Conservation (phyloP, 306 rosid genomes). For the Urtica urens region DNA sequence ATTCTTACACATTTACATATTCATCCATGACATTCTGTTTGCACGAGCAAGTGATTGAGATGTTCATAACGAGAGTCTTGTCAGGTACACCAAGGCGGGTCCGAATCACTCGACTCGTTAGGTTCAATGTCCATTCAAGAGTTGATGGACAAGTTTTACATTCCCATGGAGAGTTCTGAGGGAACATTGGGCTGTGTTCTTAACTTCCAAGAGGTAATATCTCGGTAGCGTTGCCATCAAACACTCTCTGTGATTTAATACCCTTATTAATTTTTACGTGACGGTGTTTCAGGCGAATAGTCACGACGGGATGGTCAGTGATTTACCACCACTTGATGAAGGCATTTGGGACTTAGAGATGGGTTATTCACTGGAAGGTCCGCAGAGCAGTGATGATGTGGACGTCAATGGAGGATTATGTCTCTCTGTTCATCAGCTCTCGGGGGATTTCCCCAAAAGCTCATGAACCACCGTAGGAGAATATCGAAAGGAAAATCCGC, state of each 20-base stretch:
- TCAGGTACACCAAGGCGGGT: too few species aligned
- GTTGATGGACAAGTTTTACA: not conserved
- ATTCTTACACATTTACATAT: too few species aligned
- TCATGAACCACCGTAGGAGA: not conserved
- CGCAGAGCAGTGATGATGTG: not conserved
- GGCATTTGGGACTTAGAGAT: not conserved
- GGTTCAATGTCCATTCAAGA: not conserved
- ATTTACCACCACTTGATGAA: too few species aligned
- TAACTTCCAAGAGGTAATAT: too few species aligned
- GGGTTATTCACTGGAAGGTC: not conserved
- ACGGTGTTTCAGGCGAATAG: not conserved
- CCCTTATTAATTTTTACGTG: too few species aligned
- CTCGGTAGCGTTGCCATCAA: too few species aligned
- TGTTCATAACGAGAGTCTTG: too few species aligned
- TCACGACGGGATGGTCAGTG: too few species aligned
- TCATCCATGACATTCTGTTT: too few species aligned
- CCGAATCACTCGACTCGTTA: too few species aligned
- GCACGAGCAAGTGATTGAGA: too few species aligned
- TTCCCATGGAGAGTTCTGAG: not conserved
- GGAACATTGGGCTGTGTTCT: not conserved
- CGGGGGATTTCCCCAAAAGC: not conserved
- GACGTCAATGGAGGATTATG: constrained; percentile 2
- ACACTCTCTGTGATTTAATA: too few species aligned
- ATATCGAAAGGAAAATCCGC: not conserved
- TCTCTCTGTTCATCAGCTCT: not conserved